Base-by-base conservation (phyloP, 192 early-diverging fungal genomes). In the Dissophora globulifera region DNA sequence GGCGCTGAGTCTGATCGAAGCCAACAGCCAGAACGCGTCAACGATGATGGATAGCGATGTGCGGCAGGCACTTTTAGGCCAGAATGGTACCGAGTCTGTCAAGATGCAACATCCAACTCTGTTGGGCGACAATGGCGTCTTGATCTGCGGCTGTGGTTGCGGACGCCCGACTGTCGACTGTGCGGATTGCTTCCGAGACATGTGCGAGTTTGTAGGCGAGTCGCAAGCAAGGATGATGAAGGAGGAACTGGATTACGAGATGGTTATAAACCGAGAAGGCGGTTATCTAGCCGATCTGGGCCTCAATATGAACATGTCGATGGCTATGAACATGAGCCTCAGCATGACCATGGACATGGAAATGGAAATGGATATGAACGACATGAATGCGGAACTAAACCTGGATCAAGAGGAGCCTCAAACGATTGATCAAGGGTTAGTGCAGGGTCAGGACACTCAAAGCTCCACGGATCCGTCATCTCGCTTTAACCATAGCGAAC, bases 101-200 rank as follows among this genome's bases (percentile, higher is more conserved):
- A 76, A 67, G 72, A 54, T 76, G 58, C 72, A 76, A n/a, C 72
- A 76, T 57, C 72, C 72, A 4, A 76, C 72, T 13, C 31, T 76
- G 2, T 35, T 76, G 0, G 51, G 63, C 16, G 64, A 67, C 11
- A 66, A 60, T 32, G 63, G 72, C 17, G 52, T 76, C 1, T 22
- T 76, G 46, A 76, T 67, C 5, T 76, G 72, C 25, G 72, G 72
- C 10, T 76, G 72, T 43, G 72, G 72, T 1, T 76, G 72, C 31
- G 62, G 72, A 25, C 72, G 72, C 5, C 63, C 72, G 10, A 76
- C 72, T 0, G 72, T 76, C 8, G 72, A 76, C 23, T 76, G 72
- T 56, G 51, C 57, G 31, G 72, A 76, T 12, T 76, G 72, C 23
- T 76, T 67, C 56, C 50, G 58, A 17, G 72, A 76, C 31, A 76